A percentile compares a stretch with the other conserved stretches of the same genome.
phyloP scores from a whole-genome alignment of 371 early-diverging fungal species.

The Mortierella sp. region DNA sequence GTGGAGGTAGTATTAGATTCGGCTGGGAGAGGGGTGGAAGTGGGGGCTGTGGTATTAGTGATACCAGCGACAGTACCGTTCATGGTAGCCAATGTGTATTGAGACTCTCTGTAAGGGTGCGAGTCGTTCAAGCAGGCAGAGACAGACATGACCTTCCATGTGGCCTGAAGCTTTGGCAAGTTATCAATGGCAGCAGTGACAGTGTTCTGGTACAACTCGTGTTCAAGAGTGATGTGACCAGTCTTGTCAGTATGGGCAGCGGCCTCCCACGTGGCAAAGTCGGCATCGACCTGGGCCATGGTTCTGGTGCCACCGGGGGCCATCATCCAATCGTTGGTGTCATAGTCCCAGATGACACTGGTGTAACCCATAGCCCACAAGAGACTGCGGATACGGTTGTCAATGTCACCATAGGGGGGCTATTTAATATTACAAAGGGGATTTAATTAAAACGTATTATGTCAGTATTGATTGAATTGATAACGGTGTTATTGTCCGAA shows the following conservation, averaged over 20 bases:
- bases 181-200: conserved; percentile 74
- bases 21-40: neutral
- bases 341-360: conserved; percentile 66
- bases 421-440: neutral
- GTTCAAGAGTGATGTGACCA: conserved; percentile 70
- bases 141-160: conserved; percentile 57
- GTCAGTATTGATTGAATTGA: too few species aligned
- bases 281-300: conserved; percentile 56
- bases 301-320: conserved; percentile 63
- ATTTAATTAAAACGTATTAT: neutral
- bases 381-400: conserved; percentile 76
- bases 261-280: conserved; percentile 63
- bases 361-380: conserved; percentile 63
- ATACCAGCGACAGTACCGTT: conserved; percentile 33
- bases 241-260: conserved; percentile 58
- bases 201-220: conserved; percentile 65
- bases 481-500: too few species aligned
- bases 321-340: conserved; percentile 66
- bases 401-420: conserved; percentile 71
- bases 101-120: conserved; percentile 64
- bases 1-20: neutral
- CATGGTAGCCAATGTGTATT: conserved; percentile 43
- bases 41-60: neutral
- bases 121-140: conserved; percentile 64
- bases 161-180: conserved; percentile 55